Conservation (phyloP, 192 early-diverging fungal genomes). For the Oehlia diaphana region DNA sequence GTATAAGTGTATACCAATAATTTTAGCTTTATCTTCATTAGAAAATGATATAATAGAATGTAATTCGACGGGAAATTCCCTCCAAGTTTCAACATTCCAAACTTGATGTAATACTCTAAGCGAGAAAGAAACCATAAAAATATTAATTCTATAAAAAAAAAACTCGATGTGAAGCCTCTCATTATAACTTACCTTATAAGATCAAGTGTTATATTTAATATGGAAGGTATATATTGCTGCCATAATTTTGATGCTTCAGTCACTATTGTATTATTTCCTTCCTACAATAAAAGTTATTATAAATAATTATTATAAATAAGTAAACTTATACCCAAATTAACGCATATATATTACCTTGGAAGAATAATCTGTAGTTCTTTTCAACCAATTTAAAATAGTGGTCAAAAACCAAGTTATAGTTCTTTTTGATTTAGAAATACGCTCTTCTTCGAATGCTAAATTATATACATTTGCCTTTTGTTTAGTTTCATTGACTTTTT, state of each 20-base stretch:
- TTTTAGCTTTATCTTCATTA: conserved; percentile 4
- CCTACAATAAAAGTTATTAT: not conserved
- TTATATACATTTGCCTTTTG: not conserved
- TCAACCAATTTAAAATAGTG: not conserved
- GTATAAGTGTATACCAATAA: not conserved
- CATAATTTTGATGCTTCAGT: not conserved
- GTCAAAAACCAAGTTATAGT: not conserved
- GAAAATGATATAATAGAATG: not conserved
- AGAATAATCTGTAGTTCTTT: not conserved
- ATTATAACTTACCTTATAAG: not conserved
- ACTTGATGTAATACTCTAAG: not conserved
- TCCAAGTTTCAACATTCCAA: conserved; percentile 4
- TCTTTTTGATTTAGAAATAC: not conserved
- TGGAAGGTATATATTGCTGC: not conserved
- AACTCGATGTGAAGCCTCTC: not conserved
- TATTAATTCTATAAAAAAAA: not conserved
- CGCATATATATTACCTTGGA: not conserved
- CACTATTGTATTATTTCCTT: not conserved
- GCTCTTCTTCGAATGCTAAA: not conserved
- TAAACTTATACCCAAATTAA: not conserved
- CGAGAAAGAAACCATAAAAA: no score
- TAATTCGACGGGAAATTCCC: not conserved
- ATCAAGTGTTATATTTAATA: not conserved
- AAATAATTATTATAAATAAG: not conserved
- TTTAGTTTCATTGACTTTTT: not conserved